phyloP scores from a whole-genome alignment of 352 stramenopile genomes.

The Globisporangium paroecandrum region DNA sequence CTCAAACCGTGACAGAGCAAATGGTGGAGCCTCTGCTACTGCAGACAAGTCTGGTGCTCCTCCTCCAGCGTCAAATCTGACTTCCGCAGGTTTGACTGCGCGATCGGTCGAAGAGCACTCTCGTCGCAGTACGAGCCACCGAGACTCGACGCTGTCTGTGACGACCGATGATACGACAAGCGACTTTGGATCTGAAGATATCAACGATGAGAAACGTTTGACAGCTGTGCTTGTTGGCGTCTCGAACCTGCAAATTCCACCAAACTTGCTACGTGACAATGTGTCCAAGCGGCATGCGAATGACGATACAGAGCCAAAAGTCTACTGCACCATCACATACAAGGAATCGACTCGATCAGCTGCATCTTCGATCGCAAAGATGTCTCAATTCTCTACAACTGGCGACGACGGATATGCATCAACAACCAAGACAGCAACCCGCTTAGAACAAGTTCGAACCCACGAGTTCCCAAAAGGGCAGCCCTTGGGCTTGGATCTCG shows the following conservation, averaged over 20 bases:
- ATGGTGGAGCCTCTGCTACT: not conserved
- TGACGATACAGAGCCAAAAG: constrained; percentile 45
- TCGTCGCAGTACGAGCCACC: constrained; percentile 5
- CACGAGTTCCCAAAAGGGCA: constrained; percentile 53
- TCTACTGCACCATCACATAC: constrained; percentile 84
- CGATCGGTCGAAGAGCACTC: constrained; percentile 17
- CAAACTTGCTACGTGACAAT: constrained; percentile 32
- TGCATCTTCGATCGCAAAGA: constrained; percentile 59
- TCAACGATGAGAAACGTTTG: constrained; percentile 63
- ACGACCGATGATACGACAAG: constrained; percentile 66
- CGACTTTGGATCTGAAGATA: constrained; percentile 58
- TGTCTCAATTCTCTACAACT: constrained; percentile 20
- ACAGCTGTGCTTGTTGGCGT: constrained; percentile 74
- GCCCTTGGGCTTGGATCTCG: constrained; percentile 73
- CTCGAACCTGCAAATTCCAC: constrained; percentile 61
- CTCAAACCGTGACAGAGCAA: constrained; percentile 11
- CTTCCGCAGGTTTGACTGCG: constrained; percentile 27
- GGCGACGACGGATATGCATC: constrained; percentile 8
- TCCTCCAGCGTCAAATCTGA: constrained; percentile 18
- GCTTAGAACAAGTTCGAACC: constrained; percentile 58
- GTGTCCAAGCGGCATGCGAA: constrained; percentile 25
- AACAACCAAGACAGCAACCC: constrained; percentile 5
- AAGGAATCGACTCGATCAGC: constrained; percentile 73
- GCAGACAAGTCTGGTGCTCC: not conserved
- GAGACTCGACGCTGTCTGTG: constrained; percentile 32